These are phyloP conservation scores for Tylopilus subfusipes DNA, from an alignment of 768 basidiomycete genomes.

Conservation along the genomic window DNA sequence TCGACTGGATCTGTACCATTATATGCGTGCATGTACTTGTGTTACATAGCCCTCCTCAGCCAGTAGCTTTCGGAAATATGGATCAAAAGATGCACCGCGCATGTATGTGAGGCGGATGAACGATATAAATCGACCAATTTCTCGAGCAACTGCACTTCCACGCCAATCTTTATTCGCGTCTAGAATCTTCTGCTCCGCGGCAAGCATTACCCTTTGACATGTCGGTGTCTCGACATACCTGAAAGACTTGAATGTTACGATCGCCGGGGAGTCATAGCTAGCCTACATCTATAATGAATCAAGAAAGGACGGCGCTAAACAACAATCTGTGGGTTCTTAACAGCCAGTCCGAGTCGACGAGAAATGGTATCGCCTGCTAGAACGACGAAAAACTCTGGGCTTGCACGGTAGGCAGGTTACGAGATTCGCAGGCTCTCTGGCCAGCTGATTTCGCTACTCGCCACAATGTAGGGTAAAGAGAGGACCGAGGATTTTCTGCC, in stretches of 20 bases:
- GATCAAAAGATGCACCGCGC: background rate
- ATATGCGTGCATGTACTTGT: slow-evolving; percentile 1
- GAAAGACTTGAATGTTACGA: too few relatives aligned
- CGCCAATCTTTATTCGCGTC: too few relatives aligned
- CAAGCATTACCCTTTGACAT: too few relatives aligned
- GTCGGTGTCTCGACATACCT: too few relatives aligned
- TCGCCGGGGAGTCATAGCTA: background rate
- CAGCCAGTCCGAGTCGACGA: background rate
- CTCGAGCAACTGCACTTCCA: too few relatives aligned
- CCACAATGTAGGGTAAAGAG: background rate
- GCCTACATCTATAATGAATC: background rate
- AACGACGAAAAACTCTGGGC: background rate
- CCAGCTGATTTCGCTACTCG: background rate
- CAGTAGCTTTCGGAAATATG: background rate
- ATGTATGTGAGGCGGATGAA: slow-evolving; percentile 12
- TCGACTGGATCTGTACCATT: slow-evolving; percentile 8
- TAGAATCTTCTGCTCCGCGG: too few relatives aligned
- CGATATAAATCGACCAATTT: too few relatives aligned
- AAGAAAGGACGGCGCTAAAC: background rate
- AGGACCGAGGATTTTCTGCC: background rate
- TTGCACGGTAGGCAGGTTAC: background rate
- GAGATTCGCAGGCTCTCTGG: background rate
- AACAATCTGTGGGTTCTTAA: background rate
- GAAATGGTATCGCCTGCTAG: background rate
- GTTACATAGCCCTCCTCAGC: slow-evolving; percentile 4